These are phyloP conservation scores for Penicillium flavigenum DNA, from an alignment of 495 filamentous ascomycete species.

Conservation along the genomic window DNA sequence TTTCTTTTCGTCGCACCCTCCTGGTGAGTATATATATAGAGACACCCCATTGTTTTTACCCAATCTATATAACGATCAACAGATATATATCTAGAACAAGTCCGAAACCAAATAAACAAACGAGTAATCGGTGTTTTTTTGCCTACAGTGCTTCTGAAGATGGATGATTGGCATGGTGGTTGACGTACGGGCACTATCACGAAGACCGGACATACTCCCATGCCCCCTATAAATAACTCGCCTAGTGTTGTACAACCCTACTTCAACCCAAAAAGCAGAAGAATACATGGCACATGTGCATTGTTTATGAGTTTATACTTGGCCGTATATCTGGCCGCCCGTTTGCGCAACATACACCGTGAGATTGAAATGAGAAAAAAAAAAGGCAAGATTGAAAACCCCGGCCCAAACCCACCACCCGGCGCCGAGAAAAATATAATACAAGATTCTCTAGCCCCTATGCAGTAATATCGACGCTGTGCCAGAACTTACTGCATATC, in stretches of 20 bases:
- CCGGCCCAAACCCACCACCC: constrained; percentile 1
- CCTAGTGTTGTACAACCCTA: background rate
- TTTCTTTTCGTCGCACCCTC: too few relatives aligned
- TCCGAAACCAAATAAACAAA: background rate
- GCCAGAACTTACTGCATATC: constrained; percentile 27
- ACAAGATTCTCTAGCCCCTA: constrained; percentile 18
- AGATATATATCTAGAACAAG: too few relatives aligned
- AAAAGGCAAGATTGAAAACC: background rate
- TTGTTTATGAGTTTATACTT: constrained; percentile 3
- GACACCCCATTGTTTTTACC: background rate
- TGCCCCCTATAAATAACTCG: background rate
- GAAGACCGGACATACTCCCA: background rate
- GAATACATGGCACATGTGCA: background rate
- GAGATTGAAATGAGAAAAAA: background rate
- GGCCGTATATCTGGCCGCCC: background rate
- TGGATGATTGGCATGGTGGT: background rate
- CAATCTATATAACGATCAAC: background rate
- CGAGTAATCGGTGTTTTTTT: background rate
- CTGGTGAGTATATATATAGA: background rate
- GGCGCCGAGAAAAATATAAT: constrained; percentile 27
- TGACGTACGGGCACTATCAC: background rate
- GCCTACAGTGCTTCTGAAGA: background rate
- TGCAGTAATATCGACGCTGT: constrained; percentile 6
- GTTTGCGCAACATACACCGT: background rate
- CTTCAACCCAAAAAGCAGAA: background rate